Evolutionary conservation across 2,329 filamentous ascomycete species (phyloP), one percentile per base, ranked within the genome.

Genomic region (Podosphaera fusca): DNA sequence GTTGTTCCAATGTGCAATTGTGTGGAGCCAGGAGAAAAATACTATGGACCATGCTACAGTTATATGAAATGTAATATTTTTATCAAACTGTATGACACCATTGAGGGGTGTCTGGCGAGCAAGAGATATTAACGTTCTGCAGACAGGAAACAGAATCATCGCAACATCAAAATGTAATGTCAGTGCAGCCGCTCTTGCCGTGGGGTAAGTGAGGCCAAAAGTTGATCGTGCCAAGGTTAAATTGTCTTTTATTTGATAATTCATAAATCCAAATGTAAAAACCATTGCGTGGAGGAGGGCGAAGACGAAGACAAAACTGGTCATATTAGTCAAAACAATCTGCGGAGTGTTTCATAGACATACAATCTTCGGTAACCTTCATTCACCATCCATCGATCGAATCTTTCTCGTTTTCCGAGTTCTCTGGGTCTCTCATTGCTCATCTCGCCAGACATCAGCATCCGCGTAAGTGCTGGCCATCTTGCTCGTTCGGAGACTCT

Each of bases 51-150:
- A 92, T 4, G 84, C 86, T 33, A 85, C 85, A 54, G 77, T 80
- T 71, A 87, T 90, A 73, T 92, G 86, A 70, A 92, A 90, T 50
- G 84, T 86, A 68, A 89, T 88, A 71, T 89, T 88, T 75, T 88
- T 89, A 72, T 88, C 85, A 69, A 92, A 88, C 63, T 87, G 86
- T 62, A 94, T 84, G 66, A 92, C 86, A 63, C 86, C 85, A 69
- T 90, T 89, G 58, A 92, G 74, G 6, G 86, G 84, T 5, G 86
- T 92, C 67, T 87, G 84, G 60, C 86, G 79, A 56, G 82, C 77
- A 60, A 90, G 77, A 56, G 85, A 92, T 66, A 92, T 87, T 63
- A 92, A 77, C 10, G 85, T 92, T 59, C 86, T 78, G 73, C 86
- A 92, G 55, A 92, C 85, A 50, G 87, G 85, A 63, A 90, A 81